These are phyloP conservation scores for Talaromyces adpressus DNA, from an alignment of 495 filamentous ascomycete species.

Conservation along the genomic window DNA sequence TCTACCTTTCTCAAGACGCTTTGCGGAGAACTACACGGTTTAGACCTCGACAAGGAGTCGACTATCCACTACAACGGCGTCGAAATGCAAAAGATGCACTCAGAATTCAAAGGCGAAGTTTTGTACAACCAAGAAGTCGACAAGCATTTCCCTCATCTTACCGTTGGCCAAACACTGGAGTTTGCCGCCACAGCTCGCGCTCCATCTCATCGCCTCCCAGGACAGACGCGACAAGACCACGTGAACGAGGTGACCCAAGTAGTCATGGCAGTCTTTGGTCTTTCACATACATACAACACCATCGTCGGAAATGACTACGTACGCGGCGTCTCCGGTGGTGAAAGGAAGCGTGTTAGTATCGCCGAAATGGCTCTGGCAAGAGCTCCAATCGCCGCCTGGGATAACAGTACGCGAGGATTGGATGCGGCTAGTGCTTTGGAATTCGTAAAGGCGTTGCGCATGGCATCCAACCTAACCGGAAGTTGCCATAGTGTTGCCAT, in stretches of 20 bases:
- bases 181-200: slow-evolving; percentile 53
- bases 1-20: slow-evolving; percentile 38
- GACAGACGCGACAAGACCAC: slow-evolving; percentile 33
- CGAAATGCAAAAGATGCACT: slow-evolving; percentile 44
- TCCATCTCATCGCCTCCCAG: slow-evolving; percentile 35
- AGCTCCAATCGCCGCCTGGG: slow-evolving; percentile 70
- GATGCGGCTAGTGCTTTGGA: slow-evolving; percentile 80
- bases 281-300: slow-evolving; percentile 50
- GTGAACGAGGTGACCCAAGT: slow-evolving; percentile 46
- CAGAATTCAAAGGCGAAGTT: slow-evolving; percentile 57
- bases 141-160: slow-evolving; percentile 59
- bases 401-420: slow-evolving; percentile 78
- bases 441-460: slow-evolving; percentile 58
- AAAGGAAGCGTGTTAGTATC: slow-evolving; percentile 60
- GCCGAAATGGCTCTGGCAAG: slow-evolving; percentile 62
- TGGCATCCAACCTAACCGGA: slow-evolving; percentile 67
- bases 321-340: slow-evolving; percentile 73
- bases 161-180: slow-evolving; percentile 58
- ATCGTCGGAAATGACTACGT: slow-evolving; percentile 44
- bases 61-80: slow-evolving; percentile 47
- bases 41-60: slow-evolving; percentile 33
- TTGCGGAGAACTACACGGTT: slow-evolving; percentile 29
- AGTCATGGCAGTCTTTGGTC: slow-evolving; percentile 55
- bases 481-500: slow-evolving; percentile 73
- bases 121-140: slow-evolving; percentile 60